Base-by-base conservation (phyloP, 257 asterid species). In the Parsonsia alboflavescens region DNA sequence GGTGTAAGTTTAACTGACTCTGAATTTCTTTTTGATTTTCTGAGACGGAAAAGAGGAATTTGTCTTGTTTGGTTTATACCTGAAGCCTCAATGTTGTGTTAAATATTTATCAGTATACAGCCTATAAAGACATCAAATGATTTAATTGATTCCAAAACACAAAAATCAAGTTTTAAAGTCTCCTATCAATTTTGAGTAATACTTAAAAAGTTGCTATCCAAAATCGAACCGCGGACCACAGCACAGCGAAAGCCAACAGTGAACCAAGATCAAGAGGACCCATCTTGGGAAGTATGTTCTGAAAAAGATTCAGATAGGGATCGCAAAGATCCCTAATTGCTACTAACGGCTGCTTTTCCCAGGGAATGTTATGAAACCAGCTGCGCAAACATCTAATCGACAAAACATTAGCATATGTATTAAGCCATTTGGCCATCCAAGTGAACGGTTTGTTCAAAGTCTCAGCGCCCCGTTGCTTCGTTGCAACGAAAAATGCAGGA, bases 291-390 rank as follows among this genome's bases (percentile, higher is more conserved):
- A 94, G 87, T 16, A 94, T 83, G 72, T 92, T 90, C 90, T 96
- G 88, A 61, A 94, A 94, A 64, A 94, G 86, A 52, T 86, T 92
- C 92, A 94, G 80, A 83, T 90, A 94, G 6, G 98, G 98, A 86
- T 94, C 99, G 80, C 99, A 94, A 70, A 94, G 87, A 64, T 94
- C 99, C 89, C 93, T 82, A 70, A 94, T 88, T 0, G 99, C 97
- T 8, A 93, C 86, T 39, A 94, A 74, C 10, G 99, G 99, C 85
- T 92, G 99, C 70, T 88, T 81, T 9, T 92, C 99, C 99, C 99
- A 94, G 0, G 96, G 98, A 57, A 93, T 90, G 76, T 93, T 93
- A 6, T 97, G 98, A 62, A 93, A 93, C 98, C 98, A 93, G 42
- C 96, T 93, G 73, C 91, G 82, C 86, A 93, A 79, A 78, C 87